Base-by-base conservation (phyloP, 2,329 filamentous ascomycete genomes). In the Arthrobotrys musiformis region DNA sequence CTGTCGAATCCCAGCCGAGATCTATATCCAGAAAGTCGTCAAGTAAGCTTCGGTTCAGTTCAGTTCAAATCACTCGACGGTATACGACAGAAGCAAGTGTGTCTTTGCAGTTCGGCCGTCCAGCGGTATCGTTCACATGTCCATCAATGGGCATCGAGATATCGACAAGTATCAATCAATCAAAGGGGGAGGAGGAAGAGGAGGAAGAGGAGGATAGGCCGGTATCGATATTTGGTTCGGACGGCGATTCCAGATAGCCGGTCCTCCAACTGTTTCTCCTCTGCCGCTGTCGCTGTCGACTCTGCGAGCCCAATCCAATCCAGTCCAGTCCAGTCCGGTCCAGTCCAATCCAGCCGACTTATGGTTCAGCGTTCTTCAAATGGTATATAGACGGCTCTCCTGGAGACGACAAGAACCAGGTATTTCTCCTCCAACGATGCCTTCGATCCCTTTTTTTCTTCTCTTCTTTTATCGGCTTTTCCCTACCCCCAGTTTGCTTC, bases 1-100 rank as follows among this genome's bases (percentile, higher is more conserved):
- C n/a, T n/a, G n/a, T n/a, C n/a, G 52, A 17, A 37, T 61, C 70
- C 58, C 70, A 75, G 62, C 64, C 56, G 58, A 67, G 70, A 76
- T 76, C 64, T 69, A 76, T 76, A 40, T 46, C 63, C 37, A 62
- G 15, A 24, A 24, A 0, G 24, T 61, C 13, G 37, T 52, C 40
- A 72, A 37, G 37, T 70, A 62, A 62, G 54, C 33, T 56, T 58
- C 46, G 37, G 19, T 70, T 44, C 61, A 46, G 58, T n/a, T 56
- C 37, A n/a, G 19, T 37, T 40, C 30, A 17, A 19, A 7, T 11
- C 15, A 40, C 3, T 13, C 37, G 13, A n/a, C 37, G 15, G 13
- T 40, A 5, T 7, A 13, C 15, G 6, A 40, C 3, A 7, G 6
- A 40, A 13, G 22, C 19, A 24, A 22, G n/a, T 9, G 24, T 22